Evolutionary conservation across 2,329 filamentous ascomycete genomes (phyloP), one percentile per base, ranked within the genome.

Genomic region (Xylariales sp.): DNA sequence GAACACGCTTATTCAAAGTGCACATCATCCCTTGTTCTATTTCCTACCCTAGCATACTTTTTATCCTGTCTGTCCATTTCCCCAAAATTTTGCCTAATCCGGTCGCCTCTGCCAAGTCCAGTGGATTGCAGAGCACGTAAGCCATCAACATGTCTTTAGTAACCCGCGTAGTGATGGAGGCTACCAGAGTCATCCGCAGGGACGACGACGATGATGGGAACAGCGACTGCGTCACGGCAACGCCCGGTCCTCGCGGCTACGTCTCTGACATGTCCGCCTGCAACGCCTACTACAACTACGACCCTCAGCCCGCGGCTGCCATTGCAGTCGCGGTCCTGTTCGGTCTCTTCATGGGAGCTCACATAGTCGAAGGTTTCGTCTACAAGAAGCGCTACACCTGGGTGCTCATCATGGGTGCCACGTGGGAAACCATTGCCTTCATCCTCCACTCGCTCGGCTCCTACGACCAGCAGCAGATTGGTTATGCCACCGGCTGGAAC

Each of bases 391-490:
- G 43, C 29, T 34, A 6, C 31, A 32, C 42, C 15, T 67, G 62
- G 63, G 61, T 68, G 8, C 35, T 65, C 3, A 55, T 65, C 20
- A 66, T 67, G 59, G 62, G 59, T 10, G 57, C 45, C 0, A 18
- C 47, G 0, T 69, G 63, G 63, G 63, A 70, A 41, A 56, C 55
- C 4, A 38, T 55, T 4, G 62, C 54, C n/a, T 69, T 69, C 38
- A 39, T 55, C 19, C 44, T 67, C 12, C 58, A 60, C 33, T 50
- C 60, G 0, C 18, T 64, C 5, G 64, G 60, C 16, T 46, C 62
- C 13, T 56, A 50, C 6, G 40, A 67, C 47, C 65, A 69, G 43
- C 63, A 67, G 42, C 49, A 61, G 8, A 17, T 46, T 4, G 51
- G 46, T 21, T 62, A 57, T 35, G 48, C 53, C 14, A 55, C 56